Evolutionary conservation across 306 rosid species (phyloP).

Genomic region (Gynostemma pentaphyllum): DNA sequence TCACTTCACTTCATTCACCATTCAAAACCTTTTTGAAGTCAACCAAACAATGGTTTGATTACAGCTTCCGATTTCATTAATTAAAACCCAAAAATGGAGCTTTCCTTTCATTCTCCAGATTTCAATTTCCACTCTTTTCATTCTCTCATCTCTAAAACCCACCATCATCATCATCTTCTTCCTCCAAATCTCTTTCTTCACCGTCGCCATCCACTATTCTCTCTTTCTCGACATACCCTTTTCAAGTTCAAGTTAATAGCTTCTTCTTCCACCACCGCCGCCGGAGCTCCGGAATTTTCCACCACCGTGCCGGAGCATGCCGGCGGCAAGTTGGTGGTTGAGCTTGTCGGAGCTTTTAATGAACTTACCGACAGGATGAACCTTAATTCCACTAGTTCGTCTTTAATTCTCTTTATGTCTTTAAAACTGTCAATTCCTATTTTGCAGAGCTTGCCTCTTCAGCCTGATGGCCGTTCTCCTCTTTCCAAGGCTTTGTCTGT

Average conservation of each 20-base stretch:
- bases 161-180: neutral
- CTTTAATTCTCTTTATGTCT: constrained; percentile 57
- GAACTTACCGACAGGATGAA: constrained; percentile 62
- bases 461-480: constrained; percentile 69
- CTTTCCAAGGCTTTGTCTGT: constrained; percentile 68
- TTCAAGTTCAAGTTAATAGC: too few species aligned
- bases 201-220: neutral
- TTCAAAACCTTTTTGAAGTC: neutral
- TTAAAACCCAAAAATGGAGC: constrained; percentile 1
- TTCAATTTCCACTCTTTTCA: neutral
- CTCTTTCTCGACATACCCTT: neutral
- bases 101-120: constrained; percentile 3
- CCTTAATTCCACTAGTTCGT: constrained; percentile 40
- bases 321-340: constrained; percentile 84
- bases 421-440: constrained; percentile 72
- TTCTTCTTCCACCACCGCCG: neutral
- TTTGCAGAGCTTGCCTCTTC: constrained; percentile 41
- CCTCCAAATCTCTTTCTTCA: neutral
- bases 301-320: constrained; percentile 29
- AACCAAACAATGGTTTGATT: constrained; percentile 10
- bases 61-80: too few species aligned
- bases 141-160: neutral
- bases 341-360: constrained; percentile 84
- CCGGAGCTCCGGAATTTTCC: neutral
- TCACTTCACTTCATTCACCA: neutral